Conservation (phyloP, 257 asterid genomes). For the Verbascum thapsus region DNA sequence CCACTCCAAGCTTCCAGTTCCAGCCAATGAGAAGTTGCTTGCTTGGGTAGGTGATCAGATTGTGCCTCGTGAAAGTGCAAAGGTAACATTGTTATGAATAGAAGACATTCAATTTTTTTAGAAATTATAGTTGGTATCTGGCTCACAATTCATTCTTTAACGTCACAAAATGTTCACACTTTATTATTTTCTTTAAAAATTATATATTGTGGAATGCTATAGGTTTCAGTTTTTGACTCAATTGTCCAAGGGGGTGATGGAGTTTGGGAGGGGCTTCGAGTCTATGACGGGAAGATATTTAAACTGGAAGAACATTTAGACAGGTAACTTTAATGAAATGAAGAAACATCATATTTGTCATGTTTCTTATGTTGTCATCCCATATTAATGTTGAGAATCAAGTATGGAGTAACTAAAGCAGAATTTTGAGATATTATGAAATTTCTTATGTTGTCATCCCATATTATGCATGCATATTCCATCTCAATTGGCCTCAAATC, state of each 20-base stretch:
- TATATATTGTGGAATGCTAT: slow-evolving; percentile 24
- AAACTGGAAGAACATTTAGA: slow-evolving; percentile 92
- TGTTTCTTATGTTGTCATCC: slow-evolving; percentile 1
- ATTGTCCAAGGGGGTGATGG: slow-evolving; percentile 96
- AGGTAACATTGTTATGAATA: slow-evolving; percentile 45
- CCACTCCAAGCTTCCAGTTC: slow-evolving; percentile 64
- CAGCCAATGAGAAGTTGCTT: slow-evolving; percentile 80
- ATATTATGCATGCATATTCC: too few relatives aligned
- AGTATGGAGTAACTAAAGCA: slow-evolving; percentile 9
- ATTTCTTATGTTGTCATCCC: too few relatives aligned
- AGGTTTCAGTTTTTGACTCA: slow-evolving; percentile 93
- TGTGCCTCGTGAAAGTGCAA: slow-evolving; percentile 90
- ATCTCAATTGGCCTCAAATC: too few relatives aligned
- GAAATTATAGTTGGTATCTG: neutral
- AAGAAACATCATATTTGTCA: slow-evolving; percentile 1
- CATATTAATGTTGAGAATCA: neutral
- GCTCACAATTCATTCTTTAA: slow-evolving; percentile 18
- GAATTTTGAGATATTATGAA: neutral
- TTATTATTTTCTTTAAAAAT: neutral
- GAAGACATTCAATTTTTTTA: slow-evolving; percentile 12
- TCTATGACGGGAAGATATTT: slow-evolving; percentile 71
- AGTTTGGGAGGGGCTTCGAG: slow-evolving; percentile 94
- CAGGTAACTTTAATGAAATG: slow-evolving; percentile 48
- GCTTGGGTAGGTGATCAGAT: slow-evolving; percentile 91
- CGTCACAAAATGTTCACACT: slow-evolving; percentile 7